Evolutionary conservation across 2,329 filamentous ascomycete species (phyloP).

Genomic region (Colletotrichum shisoi): DNA sequence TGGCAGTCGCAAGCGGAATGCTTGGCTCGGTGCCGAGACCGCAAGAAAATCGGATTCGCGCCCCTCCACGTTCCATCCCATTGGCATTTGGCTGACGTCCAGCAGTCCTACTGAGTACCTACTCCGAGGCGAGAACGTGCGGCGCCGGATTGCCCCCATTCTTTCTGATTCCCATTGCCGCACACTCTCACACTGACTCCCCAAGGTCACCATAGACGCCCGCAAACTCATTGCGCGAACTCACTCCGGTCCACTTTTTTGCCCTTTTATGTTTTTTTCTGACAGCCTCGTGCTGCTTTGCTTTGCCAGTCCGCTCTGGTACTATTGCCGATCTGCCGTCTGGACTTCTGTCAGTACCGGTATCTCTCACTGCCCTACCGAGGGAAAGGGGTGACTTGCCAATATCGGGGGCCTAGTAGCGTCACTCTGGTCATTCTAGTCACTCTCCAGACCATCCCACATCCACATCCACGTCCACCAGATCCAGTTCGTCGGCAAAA

Average conservation of each 20-base stretch:
- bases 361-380: not conserved
- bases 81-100: conserved; percentile 15
- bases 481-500: conserved; percentile 11
- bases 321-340: conserved; percentile 9
- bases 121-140: not conserved
- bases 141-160: not conserved
- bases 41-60: conserved; percentile 30
- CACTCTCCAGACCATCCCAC: conserved; percentile 6
- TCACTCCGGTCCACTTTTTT: not conserved
- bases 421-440: not conserved
- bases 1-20: conserved; percentile 10
- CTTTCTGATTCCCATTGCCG: not conserved
- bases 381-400: conserved; percentile 2
- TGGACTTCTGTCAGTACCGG: not conserved
- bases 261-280: not conserved
- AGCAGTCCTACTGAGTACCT: conserved; percentile 1
- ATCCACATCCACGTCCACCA: not conserved
- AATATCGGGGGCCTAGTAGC: conserved; percentile 6
- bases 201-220: not conserved
- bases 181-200: not conserved
- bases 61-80: conserved; percentile 9
- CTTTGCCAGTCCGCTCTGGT: not conserved
- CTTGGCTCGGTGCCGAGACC: conserved; percentile 34
- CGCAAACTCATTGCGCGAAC: not conserved
- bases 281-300: not conserved